Percentiles rank a stretch among this genome's conserved stretches.
phyloP scores from a whole-genome alignment of 2,329 filamentous ascomycete genomes.

The Biscogniauxia mediterranea region DNA sequence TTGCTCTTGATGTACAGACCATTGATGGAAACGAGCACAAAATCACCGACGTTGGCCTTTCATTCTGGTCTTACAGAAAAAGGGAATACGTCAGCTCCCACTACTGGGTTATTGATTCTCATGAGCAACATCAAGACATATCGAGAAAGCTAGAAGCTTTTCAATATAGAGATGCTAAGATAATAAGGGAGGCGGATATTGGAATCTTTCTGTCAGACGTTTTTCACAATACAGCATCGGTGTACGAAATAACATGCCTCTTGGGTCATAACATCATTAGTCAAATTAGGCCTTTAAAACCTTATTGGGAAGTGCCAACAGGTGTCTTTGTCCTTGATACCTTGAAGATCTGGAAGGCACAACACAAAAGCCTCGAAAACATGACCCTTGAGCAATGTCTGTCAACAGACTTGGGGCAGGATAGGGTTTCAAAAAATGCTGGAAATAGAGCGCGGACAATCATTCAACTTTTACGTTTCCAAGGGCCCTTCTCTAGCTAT shows the following conservation, averaged over 20 bases:
- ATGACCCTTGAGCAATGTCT: slow-evolving; percentile 7
- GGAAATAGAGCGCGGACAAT: slow-evolving; percentile 11
- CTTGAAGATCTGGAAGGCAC: slow-evolving; percentile 16
- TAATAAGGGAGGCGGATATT: slow-evolving; percentile 3
- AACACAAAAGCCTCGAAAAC: not conserved
- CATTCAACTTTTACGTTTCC: slow-evolving; percentile 5
- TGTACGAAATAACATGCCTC: not conserved
- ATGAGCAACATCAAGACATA: not conserved
- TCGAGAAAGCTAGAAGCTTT: not conserved
- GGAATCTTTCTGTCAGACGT: not conserved
- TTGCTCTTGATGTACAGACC: slow-evolving; percentile 1
- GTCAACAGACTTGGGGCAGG: not conserved
- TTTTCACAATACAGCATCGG: not conserved
- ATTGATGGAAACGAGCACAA: slow-evolving; percentile 1
- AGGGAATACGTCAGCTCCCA: not conserved
- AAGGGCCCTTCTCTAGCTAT: not conserved
- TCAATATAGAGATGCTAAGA: not conserved
- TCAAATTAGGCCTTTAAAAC: not conserved
- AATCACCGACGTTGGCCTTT: slow-evolving; percentile 9
- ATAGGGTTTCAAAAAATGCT: slow-evolving; percentile 9
- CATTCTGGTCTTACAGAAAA: not conserved
- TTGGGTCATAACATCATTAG: slow-evolving; percentile 4
- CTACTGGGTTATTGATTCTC: slow-evolving; percentile 7
- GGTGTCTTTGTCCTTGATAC: slow-evolving; percentile 7
- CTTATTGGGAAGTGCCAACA: slow-evolving; percentile 8